Evolutionary conservation across 2,329 filamentous ascomycete genomes (phyloP).

Genomic region (Sclerotinia glacialis): DNA sequence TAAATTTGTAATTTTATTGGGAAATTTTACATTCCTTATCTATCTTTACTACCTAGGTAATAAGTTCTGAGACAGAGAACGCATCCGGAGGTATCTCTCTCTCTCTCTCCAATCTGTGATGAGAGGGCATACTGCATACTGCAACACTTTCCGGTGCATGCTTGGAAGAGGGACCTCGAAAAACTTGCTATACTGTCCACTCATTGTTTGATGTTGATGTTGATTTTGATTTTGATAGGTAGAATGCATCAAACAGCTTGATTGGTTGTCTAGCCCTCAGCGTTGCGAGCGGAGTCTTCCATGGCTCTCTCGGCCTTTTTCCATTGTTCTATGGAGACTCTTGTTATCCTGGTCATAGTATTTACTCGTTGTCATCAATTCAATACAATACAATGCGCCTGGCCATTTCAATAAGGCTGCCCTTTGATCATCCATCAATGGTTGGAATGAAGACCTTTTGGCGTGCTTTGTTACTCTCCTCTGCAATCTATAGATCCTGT

Average conservation of each 20-base stretch:
- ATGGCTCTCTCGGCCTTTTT: not conserved
- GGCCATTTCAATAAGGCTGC: not conserved
- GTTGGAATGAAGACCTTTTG: not conserved
- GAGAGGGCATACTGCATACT: not conserved
- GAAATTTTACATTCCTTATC: not conserved
- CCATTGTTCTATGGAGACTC: not conserved
- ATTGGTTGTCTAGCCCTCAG: slow-evolving; percentile 1
- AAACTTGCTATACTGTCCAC: not conserved
- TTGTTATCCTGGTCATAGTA: not conserved
- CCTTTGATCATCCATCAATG: not conserved
- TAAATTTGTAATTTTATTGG: not conserved
- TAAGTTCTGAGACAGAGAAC: slow-evolving; percentile 1
- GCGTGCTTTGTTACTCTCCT: not conserved
- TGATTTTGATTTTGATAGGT: not conserved
- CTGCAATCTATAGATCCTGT: not conserved
- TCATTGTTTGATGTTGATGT: not conserved
- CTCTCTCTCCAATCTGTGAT: not conserved
- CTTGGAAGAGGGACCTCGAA: not conserved
- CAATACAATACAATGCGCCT: not conserved
- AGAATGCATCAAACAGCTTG: not conserved
- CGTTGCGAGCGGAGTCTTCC: not conserved
- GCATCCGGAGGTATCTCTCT: not conserved
- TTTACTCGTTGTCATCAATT: not conserved
- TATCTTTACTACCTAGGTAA: not conserved
- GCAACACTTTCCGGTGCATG: not conserved